phyloP scores from a whole-genome alignment of 164 flowering plant genomes.

The Umbilicus rupestris region DNA sequence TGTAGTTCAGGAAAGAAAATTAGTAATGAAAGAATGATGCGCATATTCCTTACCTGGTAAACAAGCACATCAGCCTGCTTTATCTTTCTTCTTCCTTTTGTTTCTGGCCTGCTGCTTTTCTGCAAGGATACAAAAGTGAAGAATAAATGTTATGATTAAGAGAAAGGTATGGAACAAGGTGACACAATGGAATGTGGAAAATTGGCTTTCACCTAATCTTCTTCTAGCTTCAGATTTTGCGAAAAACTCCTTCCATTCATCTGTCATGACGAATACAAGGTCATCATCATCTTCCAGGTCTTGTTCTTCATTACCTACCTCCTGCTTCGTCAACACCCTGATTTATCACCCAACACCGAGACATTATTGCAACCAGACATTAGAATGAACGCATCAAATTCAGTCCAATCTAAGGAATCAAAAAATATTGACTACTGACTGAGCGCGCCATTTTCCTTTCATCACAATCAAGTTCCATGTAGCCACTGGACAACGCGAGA shows the following conservation, averaged over 20 bases:
- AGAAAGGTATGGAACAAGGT: not conserved
- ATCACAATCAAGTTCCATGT: too few species aligned
- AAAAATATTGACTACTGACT: too few species aligned
- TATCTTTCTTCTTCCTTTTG: not conserved
- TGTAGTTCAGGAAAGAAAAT: too few species aligned
- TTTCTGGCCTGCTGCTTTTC: not conserved
- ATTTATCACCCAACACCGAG: not conserved
- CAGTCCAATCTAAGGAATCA: too few species aligned
- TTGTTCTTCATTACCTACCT: conserved; percentile 5
- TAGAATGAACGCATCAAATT: not conserved
- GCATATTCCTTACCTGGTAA: too few species aligned
- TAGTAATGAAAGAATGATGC: too few species aligned
- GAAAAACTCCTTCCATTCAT: conserved; percentile 76
- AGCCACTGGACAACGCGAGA: too few species aligned
- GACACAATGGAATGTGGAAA: not conserved
- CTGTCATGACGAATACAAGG: conserved; percentile 53
- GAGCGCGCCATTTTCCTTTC: too few species aligned
- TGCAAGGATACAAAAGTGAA: not conserved
- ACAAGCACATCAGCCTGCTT: too few species aligned
- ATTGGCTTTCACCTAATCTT: conserved; percentile 24
- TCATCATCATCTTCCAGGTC: conserved; percentile 32
- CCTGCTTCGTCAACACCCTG: not conserved
- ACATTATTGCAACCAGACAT: too few species aligned
- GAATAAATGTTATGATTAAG: not conserved
- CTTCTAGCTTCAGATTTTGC: conserved; percentile 66